A percentile compares a stretch with the other conserved stretches of the same genome.
These are phyloP conservation scores for Gnomoniopsis sp. DNA, from an alignment of 2,329 filamentous ascomycete species.

Conservation along the genomic window DNA sequence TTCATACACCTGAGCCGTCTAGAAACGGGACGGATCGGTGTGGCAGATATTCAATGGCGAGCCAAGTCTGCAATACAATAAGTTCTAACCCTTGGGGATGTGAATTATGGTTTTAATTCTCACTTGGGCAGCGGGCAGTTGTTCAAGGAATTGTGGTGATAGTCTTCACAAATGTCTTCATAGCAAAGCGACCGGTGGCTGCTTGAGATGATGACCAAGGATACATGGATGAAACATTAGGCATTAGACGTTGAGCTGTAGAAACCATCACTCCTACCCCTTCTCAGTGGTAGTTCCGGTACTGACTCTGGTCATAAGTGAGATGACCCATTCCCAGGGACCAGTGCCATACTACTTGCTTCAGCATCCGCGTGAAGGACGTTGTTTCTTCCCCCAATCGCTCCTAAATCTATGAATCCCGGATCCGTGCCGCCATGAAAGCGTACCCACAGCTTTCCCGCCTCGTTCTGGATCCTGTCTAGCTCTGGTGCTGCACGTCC, in stretches of 20 bases:
- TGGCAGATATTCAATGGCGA: no score
- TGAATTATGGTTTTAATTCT: no score
- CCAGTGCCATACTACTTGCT: not conserved
- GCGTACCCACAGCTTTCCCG: constrained; percentile 14
- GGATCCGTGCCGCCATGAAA: constrained; percentile 16
- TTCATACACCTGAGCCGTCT: no score
- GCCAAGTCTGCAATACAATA: no score
- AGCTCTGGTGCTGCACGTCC: constrained; percentile 13
- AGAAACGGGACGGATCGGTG: no score
- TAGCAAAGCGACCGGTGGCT: no score
- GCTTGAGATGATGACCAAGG: no score
- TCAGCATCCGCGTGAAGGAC: not conserved
- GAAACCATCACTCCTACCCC: not conserved
- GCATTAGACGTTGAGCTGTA: not conserved
- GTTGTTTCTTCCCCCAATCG: not conserved
- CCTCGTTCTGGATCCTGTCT: constrained; percentile 10
- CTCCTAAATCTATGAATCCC: constrained; percentile 5
- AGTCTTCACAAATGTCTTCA: no score
- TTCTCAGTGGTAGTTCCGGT: not conserved
- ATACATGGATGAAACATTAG: no score
- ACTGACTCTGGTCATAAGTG: not conserved
- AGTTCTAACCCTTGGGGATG: no score
- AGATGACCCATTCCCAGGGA: not conserved
- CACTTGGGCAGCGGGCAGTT: no score
- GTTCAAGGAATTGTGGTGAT: no score